phyloP scores from a whole-genome alignment of 23 red algal genomes.

The Gracilariopsis chorda region DNA sequence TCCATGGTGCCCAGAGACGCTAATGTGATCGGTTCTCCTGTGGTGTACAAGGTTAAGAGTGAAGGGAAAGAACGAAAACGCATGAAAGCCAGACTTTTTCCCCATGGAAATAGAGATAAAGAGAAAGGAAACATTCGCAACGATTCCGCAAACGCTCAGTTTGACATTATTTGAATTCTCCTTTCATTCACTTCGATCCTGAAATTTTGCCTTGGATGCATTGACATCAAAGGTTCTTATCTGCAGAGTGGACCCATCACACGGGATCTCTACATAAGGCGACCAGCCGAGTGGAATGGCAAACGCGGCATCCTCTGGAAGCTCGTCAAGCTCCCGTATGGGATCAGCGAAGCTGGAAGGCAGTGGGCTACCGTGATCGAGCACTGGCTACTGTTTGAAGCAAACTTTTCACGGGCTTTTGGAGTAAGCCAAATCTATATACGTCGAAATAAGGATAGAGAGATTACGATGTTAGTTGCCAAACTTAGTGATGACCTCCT shows the following conservation, averaged over 20 bases:
- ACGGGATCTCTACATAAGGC: conserved; percentile 4
- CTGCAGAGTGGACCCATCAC: conserved; percentile 16
- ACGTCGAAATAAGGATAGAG: background rate
- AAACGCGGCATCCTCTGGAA: conserved; percentile 11
- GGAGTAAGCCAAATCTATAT: background rate
- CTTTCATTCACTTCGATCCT: background rate
- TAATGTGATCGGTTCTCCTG: background rate
- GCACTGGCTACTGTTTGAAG: background rate
- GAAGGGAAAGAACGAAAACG: background rate
- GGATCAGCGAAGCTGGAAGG: conserved; percentile 11
- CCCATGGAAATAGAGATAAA: conserved; percentile 26
- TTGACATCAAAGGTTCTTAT: conserved; percentile 18
- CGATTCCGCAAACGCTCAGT: conserved; percentile 21
- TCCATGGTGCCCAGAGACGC: background rate
- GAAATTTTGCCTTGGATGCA: background rate
- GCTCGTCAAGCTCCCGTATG: conserved; percentile 11
- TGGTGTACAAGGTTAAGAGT: background rate
- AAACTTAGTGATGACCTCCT: conserved; percentile 12
- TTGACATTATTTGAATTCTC: conserved; percentile 19
- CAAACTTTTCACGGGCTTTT: background rate
- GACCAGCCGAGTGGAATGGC: conserved; percentile 25
- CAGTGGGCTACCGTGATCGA: background rate
- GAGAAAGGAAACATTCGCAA: conserved; percentile 13
- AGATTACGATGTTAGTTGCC: background rate
- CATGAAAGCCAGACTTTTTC: background rate